Conservation (phyloP, 495 filamentous ascomycete species). For the Echria macrotheca region DNA sequence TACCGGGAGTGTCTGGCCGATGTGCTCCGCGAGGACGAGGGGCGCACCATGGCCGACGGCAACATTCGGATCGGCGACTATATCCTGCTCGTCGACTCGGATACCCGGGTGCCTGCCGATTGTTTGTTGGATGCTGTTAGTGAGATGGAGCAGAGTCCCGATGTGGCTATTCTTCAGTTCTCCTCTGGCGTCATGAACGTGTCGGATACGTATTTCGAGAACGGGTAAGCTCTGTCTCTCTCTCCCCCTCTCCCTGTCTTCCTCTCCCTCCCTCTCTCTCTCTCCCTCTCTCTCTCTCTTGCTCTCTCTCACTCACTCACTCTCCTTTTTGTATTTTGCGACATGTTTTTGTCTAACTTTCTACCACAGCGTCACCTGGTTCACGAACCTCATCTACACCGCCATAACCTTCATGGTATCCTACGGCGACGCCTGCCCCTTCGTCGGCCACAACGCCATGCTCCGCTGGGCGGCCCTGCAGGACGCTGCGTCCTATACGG, state of each 20-base stretch:
- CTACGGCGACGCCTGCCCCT: conserved; percentile 65
- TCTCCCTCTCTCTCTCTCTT: too few relatives aligned
- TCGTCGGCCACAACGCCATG: conserved; percentile 65
- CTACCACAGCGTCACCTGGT: conserved; percentile 54
- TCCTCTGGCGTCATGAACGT: conserved; percentile 69
- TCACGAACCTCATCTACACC: conserved; percentile 68
- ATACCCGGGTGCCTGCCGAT: conserved; percentile 61
- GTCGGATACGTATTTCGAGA: conserved; percentile 54
- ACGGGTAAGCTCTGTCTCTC: conserved; percentile 34
- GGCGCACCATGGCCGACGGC: conserved; percentile 62
- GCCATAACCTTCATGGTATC: conserved; percentile 62
- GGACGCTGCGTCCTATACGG: conserved; percentile 44
- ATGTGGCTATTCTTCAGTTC: conserved; percentile 66
- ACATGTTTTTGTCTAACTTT: not conserved
- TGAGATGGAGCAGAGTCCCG: conserved; percentile 66
- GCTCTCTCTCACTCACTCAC: too few relatives aligned
- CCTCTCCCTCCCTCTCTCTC: too few relatives aligned
- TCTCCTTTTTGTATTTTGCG: too few relatives aligned
- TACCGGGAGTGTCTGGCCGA: conserved; percentile 46
- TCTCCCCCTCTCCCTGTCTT: not conserved
- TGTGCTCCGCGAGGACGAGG: conserved; percentile 53
- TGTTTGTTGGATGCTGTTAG: conserved; percentile 63
- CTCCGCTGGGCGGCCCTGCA: conserved; percentile 66
- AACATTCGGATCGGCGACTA: conserved; percentile 67
- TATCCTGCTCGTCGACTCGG: conserved; percentile 62